Percentiles rank a stretch among this genome's conserved stretches.
phyloP scores from a whole-genome alignment of 495 filamentous ascomycete genomes.

The Articulospora tetracladia region DNA sequence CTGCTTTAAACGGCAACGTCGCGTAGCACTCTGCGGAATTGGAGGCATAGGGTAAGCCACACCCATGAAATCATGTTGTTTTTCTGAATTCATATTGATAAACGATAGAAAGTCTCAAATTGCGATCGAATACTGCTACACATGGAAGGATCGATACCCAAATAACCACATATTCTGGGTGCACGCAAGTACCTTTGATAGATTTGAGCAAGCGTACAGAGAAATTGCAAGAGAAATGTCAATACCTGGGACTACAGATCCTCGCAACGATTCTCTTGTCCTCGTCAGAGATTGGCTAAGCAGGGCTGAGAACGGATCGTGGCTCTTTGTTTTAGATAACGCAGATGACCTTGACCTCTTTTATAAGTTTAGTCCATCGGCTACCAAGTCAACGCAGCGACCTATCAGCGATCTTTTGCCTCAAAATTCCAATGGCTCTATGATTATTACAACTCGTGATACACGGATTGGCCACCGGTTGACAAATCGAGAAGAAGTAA shows the following conservation, averaged over 20 bases:
- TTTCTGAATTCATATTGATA: background rate
- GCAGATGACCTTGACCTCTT: constrained; percentile 43
- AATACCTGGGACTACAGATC: constrained; percentile 28
- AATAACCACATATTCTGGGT: constrained; percentile 41
- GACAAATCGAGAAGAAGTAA: constrained; percentile 28
- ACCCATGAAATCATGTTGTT: background rate
- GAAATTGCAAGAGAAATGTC: constrained; percentile 34
- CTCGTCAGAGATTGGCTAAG: constrained; percentile 37
- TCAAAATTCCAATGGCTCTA: constrained; percentile 29
- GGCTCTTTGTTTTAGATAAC: constrained; percentile 53
- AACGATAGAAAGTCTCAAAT: constrained; percentile 43
- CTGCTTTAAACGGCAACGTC: constrained; percentile 1
- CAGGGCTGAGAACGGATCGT: constrained; percentile 29
- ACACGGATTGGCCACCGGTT: constrained; percentile 10
- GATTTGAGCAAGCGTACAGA: constrained; percentile 41
- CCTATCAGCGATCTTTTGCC: constrained; percentile 31
- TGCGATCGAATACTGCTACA: constrained; percentile 45
- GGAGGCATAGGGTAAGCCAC: constrained; percentile 15
- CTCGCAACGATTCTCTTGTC: constrained; percentile 30
- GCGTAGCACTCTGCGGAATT: constrained; percentile 16
- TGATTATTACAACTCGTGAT: constrained; percentile 27
- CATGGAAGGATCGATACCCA: constrained; percentile 25
- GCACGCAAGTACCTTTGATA: constrained; percentile 29
- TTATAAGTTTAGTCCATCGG: constrained; percentile 7
- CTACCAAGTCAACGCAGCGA: background rate